These are phyloP conservation scores for Calocybe indica DNA, from an alignment of 768 basidiomycete genomes.

Conservation along the genomic window DNA sequence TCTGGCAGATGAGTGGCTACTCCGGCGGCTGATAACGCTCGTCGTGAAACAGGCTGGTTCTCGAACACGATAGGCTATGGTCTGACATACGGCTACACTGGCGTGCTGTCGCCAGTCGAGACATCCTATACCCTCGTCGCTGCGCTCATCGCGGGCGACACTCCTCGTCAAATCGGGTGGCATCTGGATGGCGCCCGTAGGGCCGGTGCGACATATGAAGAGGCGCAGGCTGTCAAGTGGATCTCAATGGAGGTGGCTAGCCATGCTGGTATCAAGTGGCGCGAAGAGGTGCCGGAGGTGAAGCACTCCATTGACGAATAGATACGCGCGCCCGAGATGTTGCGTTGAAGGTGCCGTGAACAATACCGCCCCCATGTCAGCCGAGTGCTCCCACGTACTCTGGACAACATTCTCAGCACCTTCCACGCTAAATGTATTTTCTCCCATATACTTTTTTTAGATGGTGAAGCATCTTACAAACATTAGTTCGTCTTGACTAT, in stretches of 20 bases:
- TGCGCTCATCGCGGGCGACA: constrained; percentile 54
- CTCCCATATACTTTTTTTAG: too few species aligned
- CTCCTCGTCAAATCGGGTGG: constrained; percentile 62
- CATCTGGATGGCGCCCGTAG: constrained; percentile 53
- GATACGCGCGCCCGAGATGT: too few species aligned
- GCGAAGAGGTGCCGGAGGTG: constrained; percentile 44
- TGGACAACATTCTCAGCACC: too few species aligned
- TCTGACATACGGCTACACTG: constrained; percentile 42
- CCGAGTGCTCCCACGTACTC: too few species aligned
- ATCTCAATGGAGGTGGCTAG: constrained; percentile 48
- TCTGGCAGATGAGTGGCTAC: too few species aligned
- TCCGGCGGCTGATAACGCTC: too few species aligned
- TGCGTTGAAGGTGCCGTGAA: too few species aligned
- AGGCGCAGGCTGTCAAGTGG: constrained; percentile 46
- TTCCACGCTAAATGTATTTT: too few species aligned
- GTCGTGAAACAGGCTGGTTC: constrained; percentile 40
- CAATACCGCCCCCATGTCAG: too few species aligned
- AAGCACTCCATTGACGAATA: constrained; percentile 5
- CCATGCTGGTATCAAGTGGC: constrained; percentile 47
- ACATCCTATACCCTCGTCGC: constrained; percentile 58
- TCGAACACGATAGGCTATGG: constrained; percentile 53
- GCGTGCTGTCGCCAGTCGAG: constrained; percentile 43
- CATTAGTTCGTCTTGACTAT: too few species aligned
- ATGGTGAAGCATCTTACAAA: too few species aligned
- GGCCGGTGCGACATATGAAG: constrained; percentile 46